phyloP scores from a whole-genome alignment of 495 filamentous ascomycete species.

The Acidiella bohemica region DNA sequence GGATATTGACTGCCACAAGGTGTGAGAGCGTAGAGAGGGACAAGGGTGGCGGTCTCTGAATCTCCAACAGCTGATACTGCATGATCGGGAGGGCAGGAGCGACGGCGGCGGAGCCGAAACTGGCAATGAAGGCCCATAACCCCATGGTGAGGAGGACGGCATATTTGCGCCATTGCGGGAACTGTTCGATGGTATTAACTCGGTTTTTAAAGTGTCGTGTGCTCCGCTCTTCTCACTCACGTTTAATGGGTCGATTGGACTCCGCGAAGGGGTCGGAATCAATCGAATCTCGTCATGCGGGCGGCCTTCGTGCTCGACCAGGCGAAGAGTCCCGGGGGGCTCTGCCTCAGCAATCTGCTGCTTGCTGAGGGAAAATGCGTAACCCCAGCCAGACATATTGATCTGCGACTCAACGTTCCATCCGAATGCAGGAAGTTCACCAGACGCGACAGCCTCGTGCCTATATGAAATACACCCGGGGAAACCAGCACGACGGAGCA shows the following conservation, averaged over 20 bases:
- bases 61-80: not conserved
- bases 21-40: slow-evolving; percentile 10
- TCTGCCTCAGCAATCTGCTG: slow-evolving; percentile 12
- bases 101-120: slow-evolving; percentile 17
- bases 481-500: no score
- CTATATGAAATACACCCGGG: no score
- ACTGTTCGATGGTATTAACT: not conserved
- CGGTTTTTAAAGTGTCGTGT: not conserved
- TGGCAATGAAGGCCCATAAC: slow-evolving; percentile 8
- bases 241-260: slow-evolving; percentile 19
- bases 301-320: slow-evolving; percentile 15
- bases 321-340: slow-evolving; percentile 15
- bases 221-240: not conserved
- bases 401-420: not conserved
- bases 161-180: slow-evolving; percentile 20
- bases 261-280: slow-evolving; percentile 16
- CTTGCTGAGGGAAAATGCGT: slow-evolving; percentile 18
- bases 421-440: no score
- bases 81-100: slow-evolving; percentile 15
- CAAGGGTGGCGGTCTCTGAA: slow-evolving; percentile 5
- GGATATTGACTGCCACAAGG: slow-evolving; percentile 20
- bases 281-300: slow-evolving; percentile 13
- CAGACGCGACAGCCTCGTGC: no score
- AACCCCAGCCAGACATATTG: slow-evolving; percentile 17
- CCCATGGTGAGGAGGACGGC: slow-evolving; percentile 18